Evolutionary conservation across 75 land plant species (phyloP), one percentile per base, ranked within the genome.

Genomic region (Cupressus sempervirens): DNA sequence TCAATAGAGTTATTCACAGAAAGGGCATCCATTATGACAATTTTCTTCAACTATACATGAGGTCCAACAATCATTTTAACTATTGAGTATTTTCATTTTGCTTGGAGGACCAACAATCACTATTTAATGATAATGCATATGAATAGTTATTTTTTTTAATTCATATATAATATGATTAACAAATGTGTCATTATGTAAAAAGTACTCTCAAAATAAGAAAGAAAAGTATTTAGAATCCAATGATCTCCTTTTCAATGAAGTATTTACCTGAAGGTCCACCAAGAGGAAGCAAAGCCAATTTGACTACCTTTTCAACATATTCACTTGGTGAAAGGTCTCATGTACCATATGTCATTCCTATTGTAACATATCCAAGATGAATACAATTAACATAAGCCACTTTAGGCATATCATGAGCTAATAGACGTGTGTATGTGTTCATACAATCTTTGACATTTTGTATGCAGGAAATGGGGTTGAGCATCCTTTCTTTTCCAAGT

Each of bases 351-450:
- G 36, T 46, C 85, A 88, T 79, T 8, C 58, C 85, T n/a, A 85
- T 88, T 0, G 76, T 30, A 50, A 88, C 89, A 48, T 58, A 77
- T 12, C 89, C 89, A 41, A 88, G 88, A 75, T 86, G 88, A 5
- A 82, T 58, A 40, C 80, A 87, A 56, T 88, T 87, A 2, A 88
- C 89, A 9, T 77, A 88, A 15, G 83, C 83, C 82, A 79, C 43
- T 2, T 58, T 50, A 18, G 80, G 30, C 16, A 34, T 56, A 5
- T 77, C 72, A 43, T 67, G n/a, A 0, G 85, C 85, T 6, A 86
- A 58, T 5, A 83, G 35, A 52, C 87, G 87, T 4, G 86, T 43
- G 85, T 72, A 86, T 9, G 85, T 13, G 29, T 86, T 86, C 26
- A 84, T 8, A 16, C 74, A 35, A 75, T 65, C 74, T 87, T 87